Base-by-base conservation (phyloP, 768 basidiomycete genomes). In the Russula olivacea region DNA sequence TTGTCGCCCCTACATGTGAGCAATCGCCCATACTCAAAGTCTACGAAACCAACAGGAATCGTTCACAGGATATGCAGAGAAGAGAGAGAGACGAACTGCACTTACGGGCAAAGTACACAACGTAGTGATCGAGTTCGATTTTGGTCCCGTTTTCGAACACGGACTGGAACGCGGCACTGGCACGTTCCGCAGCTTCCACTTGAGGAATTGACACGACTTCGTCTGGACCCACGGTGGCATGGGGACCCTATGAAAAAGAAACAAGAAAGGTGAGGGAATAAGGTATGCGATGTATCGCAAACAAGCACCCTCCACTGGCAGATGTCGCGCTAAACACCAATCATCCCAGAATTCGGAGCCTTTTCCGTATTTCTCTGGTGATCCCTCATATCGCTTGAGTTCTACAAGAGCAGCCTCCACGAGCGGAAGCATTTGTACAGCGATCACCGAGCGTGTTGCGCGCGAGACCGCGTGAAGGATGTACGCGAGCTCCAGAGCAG, bases 81-180 rank as follows among this genome's bases (percentile, higher is more conserved):
- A n/a, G n/a, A n/a, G 40, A 10, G 32, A 6, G 12, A 28, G 7
- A 11, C 2, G 9, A n/a, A 14, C 3, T 6, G 2, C 30, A 83
- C 90, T 67, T 69, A 93, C 91, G 93, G 11, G 93, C 81, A 69
- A 88, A 85, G 73, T 94, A 98, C 10, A 95, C 85, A 52, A 98
- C 71, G 71, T 91, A 87, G 71, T 98, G 95, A 69, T 98, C 96
- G 47, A 91, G 77, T 74, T 88, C 83, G 51, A 91, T 86, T 74
- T 83, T 83, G 2, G 80, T 78, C 0, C 88, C 91, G 63, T 91
- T 72, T 61, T 80, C 75, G 48, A 97, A 82, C 14, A 94, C 87
- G 0, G 78, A 79, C 66, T 82, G 74, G 70, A 92, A 86, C 7
- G 87, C 84, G 17, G 72, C 76, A 66, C 77, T 75, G 0, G 91